Percentiles rank a stretch among this genome's conserved stretches.
Conservation (phyloP, 495 filamentous ascomycete species). For the Neurospora sp. region DNA sequence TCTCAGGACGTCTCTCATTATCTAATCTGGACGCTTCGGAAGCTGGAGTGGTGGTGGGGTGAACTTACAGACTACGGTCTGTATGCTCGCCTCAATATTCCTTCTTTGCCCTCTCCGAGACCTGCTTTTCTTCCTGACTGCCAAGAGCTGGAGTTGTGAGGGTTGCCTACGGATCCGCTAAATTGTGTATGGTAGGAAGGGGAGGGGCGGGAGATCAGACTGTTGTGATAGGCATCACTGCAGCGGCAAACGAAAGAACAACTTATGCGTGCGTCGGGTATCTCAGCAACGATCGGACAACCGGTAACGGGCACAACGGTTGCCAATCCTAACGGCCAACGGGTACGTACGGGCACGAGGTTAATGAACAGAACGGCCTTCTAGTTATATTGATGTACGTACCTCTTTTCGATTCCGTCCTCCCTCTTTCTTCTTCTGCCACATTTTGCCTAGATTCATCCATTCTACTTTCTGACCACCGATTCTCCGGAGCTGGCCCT, state of each 20-base stretch:
- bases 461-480: neutral
- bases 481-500: neutral
- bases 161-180: neutral
- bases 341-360: neutral
- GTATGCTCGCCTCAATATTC: neutral
- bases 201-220: neutral
- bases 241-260: neutral
- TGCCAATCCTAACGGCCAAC: neutral
- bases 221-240: neutral
- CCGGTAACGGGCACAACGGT: neutral
- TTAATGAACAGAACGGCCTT: neutral
- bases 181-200: neutral
- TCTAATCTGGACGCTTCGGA: neutral
- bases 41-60: neutral
- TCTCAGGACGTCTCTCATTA: neutral
- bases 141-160: neutral
- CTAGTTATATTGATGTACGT: neutral
- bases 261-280: neutral
- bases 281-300: neutral
- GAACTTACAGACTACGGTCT: neutral
- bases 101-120: neutral
- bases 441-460: neutral
- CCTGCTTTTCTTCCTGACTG: neutral
- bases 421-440: neutral
- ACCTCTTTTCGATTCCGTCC: neutral